phyloP scores from a whole-genome alignment of 164 flowering plant species.

The Vitis riparia region DNA sequence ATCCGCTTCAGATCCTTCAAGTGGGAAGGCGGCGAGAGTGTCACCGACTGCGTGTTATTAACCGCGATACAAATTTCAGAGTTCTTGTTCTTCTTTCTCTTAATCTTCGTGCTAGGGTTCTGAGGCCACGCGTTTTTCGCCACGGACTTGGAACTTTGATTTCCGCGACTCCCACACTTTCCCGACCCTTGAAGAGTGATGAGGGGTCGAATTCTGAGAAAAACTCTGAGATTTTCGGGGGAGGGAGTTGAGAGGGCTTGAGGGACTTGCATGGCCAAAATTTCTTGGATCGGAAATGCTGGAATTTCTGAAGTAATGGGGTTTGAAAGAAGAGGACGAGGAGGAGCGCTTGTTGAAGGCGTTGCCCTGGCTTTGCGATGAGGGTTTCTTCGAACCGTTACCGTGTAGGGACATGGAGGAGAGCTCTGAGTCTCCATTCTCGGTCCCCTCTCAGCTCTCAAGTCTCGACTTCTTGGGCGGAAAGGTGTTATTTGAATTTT shows the following conservation, averaged over 20 bases:
- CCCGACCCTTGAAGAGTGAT: not conserved
- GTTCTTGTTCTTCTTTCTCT: constrained; percentile 25
- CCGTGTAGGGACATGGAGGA: constrained; percentile 37
- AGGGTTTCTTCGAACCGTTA: constrained; percentile 72
- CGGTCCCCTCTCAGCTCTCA: not conserved
- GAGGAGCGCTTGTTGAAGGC: constrained; percentile 30
- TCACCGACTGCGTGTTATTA: constrained; percentile 53
- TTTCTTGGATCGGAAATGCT: constrained; percentile 45
- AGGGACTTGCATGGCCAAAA: constrained; percentile 34
- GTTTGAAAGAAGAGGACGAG: constrained; percentile 4
- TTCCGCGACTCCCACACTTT: constrained; percentile 4
- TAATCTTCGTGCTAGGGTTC: constrained; percentile 15
- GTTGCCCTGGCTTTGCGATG: constrained; percentile 58
- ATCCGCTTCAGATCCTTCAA: constrained; percentile 51
- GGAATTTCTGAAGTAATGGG: constrained; percentile 18
- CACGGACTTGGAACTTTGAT: not conserved
- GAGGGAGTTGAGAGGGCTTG: constrained; percentile 9
- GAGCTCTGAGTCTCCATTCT: constrained; percentile 39
- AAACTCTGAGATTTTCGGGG: constrained; percentile 54
- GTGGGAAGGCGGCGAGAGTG: constrained; percentile 46
- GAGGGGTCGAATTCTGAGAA: constrained; percentile 58
- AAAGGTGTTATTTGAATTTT: not conserved
- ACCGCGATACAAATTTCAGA: constrained; percentile 41
- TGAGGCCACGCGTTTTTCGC: constrained; percentile 35
- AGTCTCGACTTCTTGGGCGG: constrained; percentile 4